These are phyloP conservation scores for Schizochytrium sp. DNA, from an alignment of 108 stramenopile species.

Conservation along the genomic window DNA sequence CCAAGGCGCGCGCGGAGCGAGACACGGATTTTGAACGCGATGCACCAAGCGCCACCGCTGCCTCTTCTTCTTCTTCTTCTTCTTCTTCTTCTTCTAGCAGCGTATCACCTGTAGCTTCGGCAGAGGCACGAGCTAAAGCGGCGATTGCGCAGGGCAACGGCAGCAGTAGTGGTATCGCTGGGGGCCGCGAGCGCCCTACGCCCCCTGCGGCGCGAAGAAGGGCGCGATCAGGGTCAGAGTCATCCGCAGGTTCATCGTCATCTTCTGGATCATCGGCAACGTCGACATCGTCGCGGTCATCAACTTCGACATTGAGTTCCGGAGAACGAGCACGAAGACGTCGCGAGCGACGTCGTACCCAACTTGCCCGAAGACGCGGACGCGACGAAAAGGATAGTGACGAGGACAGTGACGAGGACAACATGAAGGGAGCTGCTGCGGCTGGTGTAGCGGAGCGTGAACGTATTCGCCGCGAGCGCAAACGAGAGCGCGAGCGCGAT, in stretches of 20 bases:
- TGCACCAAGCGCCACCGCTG: slow-evolving; percentile 17
- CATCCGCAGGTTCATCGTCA: not conserved
- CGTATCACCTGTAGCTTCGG: not conserved
- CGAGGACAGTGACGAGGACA: slow-evolving; percentile 48
- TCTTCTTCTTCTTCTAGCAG: not conserved
- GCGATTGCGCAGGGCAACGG: not conserved
- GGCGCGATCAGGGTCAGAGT: not conserved
- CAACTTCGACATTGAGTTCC: not conserved
- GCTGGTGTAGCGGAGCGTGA: slow-evolving; percentile 63
- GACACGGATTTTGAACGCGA: not conserved
- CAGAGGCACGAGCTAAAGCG: not conserved
- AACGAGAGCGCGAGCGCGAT: slow-evolving; percentile 84
- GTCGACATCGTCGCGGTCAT: not conserved
- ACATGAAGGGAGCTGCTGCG: slow-evolving; percentile 29
- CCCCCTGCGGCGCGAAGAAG: not conserved
- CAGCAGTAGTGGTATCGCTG: not conserved
- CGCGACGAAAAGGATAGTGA: slow-evolving; percentile 34
- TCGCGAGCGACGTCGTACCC: not conserved
- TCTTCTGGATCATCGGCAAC: not conserved
- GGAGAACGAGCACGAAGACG: not conserved
- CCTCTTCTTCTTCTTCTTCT: slow-evolving; percentile 25
- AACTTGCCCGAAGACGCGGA: not conserved
- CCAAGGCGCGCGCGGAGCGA: slow-evolving; percentile 78
- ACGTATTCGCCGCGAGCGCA: slow-evolving; percentile 72
- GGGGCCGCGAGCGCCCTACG: not conserved